Evolutionary conservation across 345 rosid genomes (phyloP), one percentile per base, ranked within the genome.

Genomic region (Jatropha curcas): DNA sequence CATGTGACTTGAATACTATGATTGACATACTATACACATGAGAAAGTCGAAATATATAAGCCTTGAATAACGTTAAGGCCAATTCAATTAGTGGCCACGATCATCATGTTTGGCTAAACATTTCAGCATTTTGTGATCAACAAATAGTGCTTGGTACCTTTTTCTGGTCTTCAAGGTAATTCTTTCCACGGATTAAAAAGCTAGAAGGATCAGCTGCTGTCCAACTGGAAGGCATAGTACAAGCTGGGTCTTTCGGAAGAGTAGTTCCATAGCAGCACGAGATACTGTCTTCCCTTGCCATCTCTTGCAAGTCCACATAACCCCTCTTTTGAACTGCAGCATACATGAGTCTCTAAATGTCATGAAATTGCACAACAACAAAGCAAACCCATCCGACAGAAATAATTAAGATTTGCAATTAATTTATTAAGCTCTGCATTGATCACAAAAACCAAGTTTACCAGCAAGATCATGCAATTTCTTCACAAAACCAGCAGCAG

Each of bases 381-480:
- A 37, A 67, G 14, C 50, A 57, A 35, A 39, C 6, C 27, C 53
- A 74, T 59, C 27, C 41, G 34, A 62, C 56, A 59, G 13, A 50
- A 67, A 27, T 7, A 70, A 67, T 65, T 71, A 35, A 39, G 39
- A n/a, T 57, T 62, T 65, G 33, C 63, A 20, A 51, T 6, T 37
- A 57, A 66, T 17, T 24, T 48, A 30, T 50, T 33, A 45, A 48
- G 61, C 52, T 31, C 31, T 60, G 55, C 16, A 53, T 35, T 67
- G 48, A 63, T 82, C 62, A 20, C 52, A 22, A 55, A 73, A 77
- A 77, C 30, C 50, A 55, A 52, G 73, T 77, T 80, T 79, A 94
- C 97, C 98, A 75, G 98, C 93, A 82, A 92, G 90, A 80, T 88
- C 96, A 35, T 94, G 98, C 81, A 94, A 67, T 79, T 89, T 94